phyloP scores from a whole-genome alignment of 305 asterid genomes.

The Ajuga reptans region DNA sequence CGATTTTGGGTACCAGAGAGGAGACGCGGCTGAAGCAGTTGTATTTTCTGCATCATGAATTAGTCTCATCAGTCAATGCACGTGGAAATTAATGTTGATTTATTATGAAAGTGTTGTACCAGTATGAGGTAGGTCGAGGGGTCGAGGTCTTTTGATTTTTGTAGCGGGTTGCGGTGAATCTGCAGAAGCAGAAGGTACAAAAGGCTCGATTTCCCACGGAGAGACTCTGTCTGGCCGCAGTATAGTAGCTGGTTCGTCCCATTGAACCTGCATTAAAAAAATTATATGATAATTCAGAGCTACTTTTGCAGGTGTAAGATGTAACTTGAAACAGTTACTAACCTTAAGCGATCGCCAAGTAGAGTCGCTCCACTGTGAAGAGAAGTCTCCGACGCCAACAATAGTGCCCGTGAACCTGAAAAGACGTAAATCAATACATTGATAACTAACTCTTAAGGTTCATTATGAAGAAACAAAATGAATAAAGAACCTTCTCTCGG shows the following conservation, averaged over 20 bases:
- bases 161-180: constrained; percentile 35
- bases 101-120: constrained; percentile 24
- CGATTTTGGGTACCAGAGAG: constrained; percentile 43
- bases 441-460: neutral
- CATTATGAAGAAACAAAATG: neutral
- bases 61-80: constrained; percentile 15
- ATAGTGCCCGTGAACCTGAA: constrained; percentile 74
- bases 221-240: constrained; percentile 66
- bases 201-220: constrained; percentile 90
- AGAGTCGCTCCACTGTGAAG: constrained; percentile 63
- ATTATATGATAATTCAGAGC: neutral
- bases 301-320: neutral
- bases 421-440: neutral
- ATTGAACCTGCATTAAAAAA: constrained; percentile 45
- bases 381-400: constrained; percentile 57
- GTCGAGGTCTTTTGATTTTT: constrained; percentile 64
- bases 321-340: neutral
- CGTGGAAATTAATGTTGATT: neutral
- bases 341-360: constrained; percentile 89
- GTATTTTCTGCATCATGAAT: constrained; percentile 28
- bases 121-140: constrained; percentile 41
- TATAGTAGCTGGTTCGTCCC: constrained; percentile 68
- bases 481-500: constrained; percentile 57
- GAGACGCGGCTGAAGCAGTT: constrained; percentile 28
- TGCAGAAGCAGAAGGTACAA: constrained; percentile 38